These are phyloP conservation scores for Boletus rubescentipes DNA, from an alignment of 768 basidiomycete genomes.

Conservation along the genomic window DNA sequence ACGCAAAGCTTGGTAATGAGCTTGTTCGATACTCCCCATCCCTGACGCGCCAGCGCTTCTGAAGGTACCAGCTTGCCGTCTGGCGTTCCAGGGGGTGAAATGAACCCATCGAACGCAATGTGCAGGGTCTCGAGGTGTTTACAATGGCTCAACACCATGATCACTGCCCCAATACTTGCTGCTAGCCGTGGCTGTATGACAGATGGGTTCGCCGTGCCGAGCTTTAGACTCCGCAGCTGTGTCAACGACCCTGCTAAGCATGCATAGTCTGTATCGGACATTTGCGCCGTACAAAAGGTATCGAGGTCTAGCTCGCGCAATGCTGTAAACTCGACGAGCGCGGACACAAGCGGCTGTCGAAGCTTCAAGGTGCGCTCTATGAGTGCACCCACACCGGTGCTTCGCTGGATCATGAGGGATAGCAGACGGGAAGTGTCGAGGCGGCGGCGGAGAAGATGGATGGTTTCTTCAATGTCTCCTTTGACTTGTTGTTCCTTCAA, in stretches of 20 bases:
- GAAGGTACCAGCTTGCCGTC: not conserved
- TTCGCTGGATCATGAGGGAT: slow-evolving; percentile 4
- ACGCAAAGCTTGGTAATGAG: slow-evolving; percentile 11
- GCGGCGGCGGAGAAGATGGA: slow-evolving; percentile 8
- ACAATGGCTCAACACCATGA: slow-evolving; percentile 16
- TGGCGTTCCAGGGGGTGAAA: not conserved
- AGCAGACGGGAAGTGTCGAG: slow-evolving; percentile 12
- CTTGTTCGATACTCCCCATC: slow-evolving; percentile 9
- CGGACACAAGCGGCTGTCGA: not conserved
- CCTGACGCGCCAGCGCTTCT: not conserved
- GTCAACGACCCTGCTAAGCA: slow-evolving; percentile 10
- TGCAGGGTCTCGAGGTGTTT: slow-evolving; percentile 12
- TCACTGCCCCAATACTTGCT: slow-evolving; percentile 9
- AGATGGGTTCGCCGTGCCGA: slow-evolving; percentile 12
- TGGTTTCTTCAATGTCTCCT: not conserved
- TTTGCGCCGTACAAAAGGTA: slow-evolving; percentile 4
- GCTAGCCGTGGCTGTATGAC: not conserved
- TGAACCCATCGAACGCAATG: slow-evolving; percentile 19
- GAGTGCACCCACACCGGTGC: not conserved
- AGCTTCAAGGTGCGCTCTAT: slow-evolving; percentile 3
- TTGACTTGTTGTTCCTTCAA: slow-evolving; percentile 3
- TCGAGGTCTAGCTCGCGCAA: slow-evolving; percentile 20
- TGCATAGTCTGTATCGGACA: slow-evolving; percentile 11
- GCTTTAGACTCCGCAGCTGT: slow-evolving; percentile 11
- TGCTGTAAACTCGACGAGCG: slow-evolving; percentile 13